Evolutionary conservation across 331 rosid genomes (phyloP).

Genomic region (Pyracantha coccinea): DNA sequence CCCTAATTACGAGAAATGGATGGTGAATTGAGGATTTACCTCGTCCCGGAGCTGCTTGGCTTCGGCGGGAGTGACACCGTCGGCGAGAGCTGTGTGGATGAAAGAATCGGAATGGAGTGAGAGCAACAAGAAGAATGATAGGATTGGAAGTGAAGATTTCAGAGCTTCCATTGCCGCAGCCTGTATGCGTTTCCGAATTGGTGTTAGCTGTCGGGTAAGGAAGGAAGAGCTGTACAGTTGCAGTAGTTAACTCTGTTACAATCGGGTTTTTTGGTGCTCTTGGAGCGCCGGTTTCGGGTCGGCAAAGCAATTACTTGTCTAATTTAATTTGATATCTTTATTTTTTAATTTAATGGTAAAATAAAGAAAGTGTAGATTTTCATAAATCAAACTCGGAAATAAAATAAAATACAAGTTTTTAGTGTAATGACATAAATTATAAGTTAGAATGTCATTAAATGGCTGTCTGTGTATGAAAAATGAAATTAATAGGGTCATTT

Average conservation of each 20-base stretch:
- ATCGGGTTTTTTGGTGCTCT: background rate
- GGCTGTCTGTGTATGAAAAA: too few relatives aligned
- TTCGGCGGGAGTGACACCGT: conserved; percentile 58
- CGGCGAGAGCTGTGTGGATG: conserved; percentile 30
- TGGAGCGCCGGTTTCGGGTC: background rate
- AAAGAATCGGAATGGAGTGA: conserved; percentile 1
- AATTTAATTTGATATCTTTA: background rate
- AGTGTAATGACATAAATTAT: too few relatives aligned
- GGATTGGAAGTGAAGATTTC: conserved; percentile 27
- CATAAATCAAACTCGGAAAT: too few relatives aligned
- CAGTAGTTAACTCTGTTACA: background rate
- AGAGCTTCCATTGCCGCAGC: conserved; percentile 31
- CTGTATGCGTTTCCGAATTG: background rate
- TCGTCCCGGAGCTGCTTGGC: conserved; percentile 68
- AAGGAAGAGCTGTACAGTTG: too few relatives aligned
- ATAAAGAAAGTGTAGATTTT: too few relatives aligned
- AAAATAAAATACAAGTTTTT: too few relatives aligned
- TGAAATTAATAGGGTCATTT: too few relatives aligned
- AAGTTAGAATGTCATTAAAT: too few relatives aligned
- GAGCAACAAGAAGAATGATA: conserved; percentile 16
- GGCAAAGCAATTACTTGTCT: background rate
- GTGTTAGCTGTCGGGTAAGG: background rate
- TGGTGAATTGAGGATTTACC: conserved; percentile 21
- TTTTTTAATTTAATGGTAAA: background rate
- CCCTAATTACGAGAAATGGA: background rate